Evolutionary conservation across 305 asterid species (phyloP).

Genomic region (Fraxinus baroniana): DNA sequence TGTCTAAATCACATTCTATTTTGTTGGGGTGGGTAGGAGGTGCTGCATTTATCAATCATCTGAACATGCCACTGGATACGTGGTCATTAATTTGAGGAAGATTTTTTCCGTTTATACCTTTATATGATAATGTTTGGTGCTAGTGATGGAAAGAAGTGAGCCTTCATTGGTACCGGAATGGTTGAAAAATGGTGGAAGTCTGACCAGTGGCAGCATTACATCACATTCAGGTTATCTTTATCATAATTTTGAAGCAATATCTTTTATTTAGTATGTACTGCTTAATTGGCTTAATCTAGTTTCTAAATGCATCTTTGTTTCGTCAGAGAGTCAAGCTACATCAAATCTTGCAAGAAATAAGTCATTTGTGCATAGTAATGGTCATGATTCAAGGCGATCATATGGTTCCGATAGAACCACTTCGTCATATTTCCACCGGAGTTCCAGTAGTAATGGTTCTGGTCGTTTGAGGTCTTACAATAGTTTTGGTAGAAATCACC

Average conservation of each 20-base stretch:
- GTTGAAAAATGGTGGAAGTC: slow-evolving; percentile 56
- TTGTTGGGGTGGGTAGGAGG: slow-evolving; percentile 12
- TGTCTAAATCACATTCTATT: slow-evolving; percentile 3
- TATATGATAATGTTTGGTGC: slow-evolving; percentile 38
- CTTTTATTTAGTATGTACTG: background rate
- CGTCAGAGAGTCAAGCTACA: slow-evolving; percentile 41
- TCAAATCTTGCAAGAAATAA: slow-evolving; percentile 44
- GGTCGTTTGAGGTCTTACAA: slow-evolving; percentile 37
- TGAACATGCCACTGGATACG: slow-evolving; percentile 16
- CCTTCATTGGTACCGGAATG: slow-evolving; percentile 69
- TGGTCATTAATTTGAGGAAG: slow-evolving; percentile 20
- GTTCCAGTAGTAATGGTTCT: slow-evolving; percentile 45
- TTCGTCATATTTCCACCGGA: slow-evolving; percentile 43
- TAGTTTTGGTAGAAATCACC: slow-evolving; percentile 47
- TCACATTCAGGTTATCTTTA: slow-evolving; percentile 46
- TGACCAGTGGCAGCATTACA: slow-evolving; percentile 32
- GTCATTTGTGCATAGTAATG: slow-evolving; percentile 34
- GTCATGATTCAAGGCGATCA: slow-evolving; percentile 39
- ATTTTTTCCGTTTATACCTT: slow-evolving; percentile 13
- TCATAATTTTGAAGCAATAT: background rate
- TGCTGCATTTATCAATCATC: slow-evolving; percentile 17
- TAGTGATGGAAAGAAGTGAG: slow-evolving; percentile 66
- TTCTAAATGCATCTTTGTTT: slow-evolving; percentile 9
- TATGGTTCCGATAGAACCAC: slow-evolving; percentile 39
- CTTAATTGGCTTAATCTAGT: background rate